phyloP scores from a whole-genome alignment of 2,329 filamentous ascomycete species.

The Dothideomycetes sp. region DNA sequence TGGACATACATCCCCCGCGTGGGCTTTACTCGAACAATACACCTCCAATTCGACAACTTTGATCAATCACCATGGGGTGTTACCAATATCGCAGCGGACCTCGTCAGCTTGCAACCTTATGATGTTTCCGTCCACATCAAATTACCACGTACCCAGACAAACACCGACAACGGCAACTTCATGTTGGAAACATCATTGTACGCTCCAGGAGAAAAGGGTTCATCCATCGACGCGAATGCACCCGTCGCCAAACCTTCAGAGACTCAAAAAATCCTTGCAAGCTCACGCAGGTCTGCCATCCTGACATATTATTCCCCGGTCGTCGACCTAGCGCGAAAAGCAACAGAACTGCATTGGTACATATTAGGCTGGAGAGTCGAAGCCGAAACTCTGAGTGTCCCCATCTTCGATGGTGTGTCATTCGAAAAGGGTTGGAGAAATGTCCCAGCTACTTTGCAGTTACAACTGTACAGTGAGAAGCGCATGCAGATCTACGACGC shows the following conservation, averaged over 20 bases:
- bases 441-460: slow-evolving; percentile 44
- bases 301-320: slow-evolving; percentile 69
- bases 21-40: slow-evolving; percentile 51
- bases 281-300: slow-evolving; percentile 64
- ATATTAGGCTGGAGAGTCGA: slow-evolving; percentile 57
- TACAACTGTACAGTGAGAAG: slow-evolving; percentile 62
- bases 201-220: slow-evolving; percentile 17
- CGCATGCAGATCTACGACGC: slow-evolving; percentile 67
- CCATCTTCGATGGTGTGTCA: slow-evolving; percentile 63
- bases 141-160: slow-evolving; percentile 68
- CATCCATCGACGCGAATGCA: slow-evolving; percentile 1
- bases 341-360: slow-evolving; percentile 60
- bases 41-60: slow-evolving; percentile 56
- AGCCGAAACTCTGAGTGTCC: slow-evolving; percentile 53
- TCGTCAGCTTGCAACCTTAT: slow-evolving; percentile 70
- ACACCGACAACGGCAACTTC: slow-evolving; percentile 77
- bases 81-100: slow-evolving; percentile 38
- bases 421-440: slow-evolving; percentile 50
- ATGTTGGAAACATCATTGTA: slow-evolving; percentile 78
- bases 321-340: slow-evolving; percentile 51
- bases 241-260: slow-evolving; percentile 4
- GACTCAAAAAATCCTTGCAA: slow-evolving; percentile 23
- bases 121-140: slow-evolving; percentile 68
- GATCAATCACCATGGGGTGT: slow-evolving; percentile 39
- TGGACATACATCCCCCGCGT: slow-evolving; percentile 58